Percentiles rank a stretch among this genome's conserved stretches.
phyloP scores from a whole-genome alignment of 225 moss, liverwort and hornwort species.

The Thuidium tamariscinum region DNA sequence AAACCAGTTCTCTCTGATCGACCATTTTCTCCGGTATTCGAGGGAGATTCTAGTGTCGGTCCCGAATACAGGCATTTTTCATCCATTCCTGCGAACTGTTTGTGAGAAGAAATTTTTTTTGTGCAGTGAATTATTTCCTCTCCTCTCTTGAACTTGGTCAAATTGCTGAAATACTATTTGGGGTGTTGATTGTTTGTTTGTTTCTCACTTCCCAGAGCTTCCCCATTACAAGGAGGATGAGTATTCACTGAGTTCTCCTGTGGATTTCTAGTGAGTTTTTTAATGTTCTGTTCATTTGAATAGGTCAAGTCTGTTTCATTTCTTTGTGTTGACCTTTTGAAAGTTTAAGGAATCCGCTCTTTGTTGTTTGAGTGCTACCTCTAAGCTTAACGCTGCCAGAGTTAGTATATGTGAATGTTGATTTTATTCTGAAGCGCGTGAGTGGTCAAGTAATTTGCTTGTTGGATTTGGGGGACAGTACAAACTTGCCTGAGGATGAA shows the following conservation, averaged over 20 bases:
- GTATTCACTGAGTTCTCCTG: slow-evolving; percentile 24
- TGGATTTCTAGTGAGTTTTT: slow-evolving; percentile 33
- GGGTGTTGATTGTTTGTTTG: slow-evolving; percentile 10
- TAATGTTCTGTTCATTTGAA: neutral
- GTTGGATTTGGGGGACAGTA: slow-evolving; percentile 17
- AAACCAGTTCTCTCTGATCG: neutral
- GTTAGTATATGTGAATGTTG: neutral
- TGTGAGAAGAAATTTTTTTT: neutral
- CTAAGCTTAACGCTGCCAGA: neutral
- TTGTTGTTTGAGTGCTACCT: neutral
- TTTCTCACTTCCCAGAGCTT: slow-evolving; percentile 31
- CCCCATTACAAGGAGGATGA: slow-evolving; percentile 23
- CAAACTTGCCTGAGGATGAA: slow-evolving; percentile 17
- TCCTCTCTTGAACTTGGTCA: neutral
- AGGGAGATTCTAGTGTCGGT: slow-evolving; percentile 24
- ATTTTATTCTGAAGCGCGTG: neutral
- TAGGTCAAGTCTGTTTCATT: neutral
- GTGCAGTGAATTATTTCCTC: neutral
- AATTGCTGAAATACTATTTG: neutral
- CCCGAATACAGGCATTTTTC: neutral
- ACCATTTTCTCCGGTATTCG: slow-evolving; percentile 14
- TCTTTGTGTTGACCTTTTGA: neutral
- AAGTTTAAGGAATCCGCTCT: neutral
- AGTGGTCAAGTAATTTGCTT: slow-evolving; percentile 1
- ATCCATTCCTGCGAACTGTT: neutral